These are phyloP conservation scores for Saccharomyces mikatae DNA, from an alignment of 805 yeast species.

Conservation along the genomic window DNA sequence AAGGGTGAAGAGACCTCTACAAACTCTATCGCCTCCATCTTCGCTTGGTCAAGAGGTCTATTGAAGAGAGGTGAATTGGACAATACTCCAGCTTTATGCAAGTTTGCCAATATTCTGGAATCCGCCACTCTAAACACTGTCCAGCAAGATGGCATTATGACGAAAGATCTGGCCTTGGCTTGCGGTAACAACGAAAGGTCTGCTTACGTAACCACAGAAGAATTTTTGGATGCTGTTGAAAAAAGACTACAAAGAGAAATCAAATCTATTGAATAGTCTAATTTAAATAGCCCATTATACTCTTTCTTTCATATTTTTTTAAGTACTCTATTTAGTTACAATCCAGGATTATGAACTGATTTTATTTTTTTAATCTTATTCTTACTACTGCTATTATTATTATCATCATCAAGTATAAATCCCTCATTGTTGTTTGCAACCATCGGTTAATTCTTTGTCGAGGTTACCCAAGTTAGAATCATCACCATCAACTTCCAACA, in stretches of 20 bases:
- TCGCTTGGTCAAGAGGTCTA: slow-evolving; percentile 82
- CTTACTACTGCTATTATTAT: background rate
- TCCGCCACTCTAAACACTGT: slow-evolving; percentile 65
- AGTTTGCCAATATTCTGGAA: slow-evolving; percentile 60
- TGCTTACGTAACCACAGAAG: slow-evolving; percentile 64
- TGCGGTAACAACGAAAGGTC: slow-evolving; percentile 53
- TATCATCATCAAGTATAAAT: background rate
- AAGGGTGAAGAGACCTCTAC: slow-evolving; percentile 78
- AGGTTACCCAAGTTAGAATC: slow-evolving; percentile 17
- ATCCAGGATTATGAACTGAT: background rate
- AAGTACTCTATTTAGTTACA: background rate
- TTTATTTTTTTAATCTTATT: background rate
- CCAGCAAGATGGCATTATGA: slow-evolving; percentile 67
- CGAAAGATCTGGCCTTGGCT: slow-evolving; percentile 73
- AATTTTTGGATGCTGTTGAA: slow-evolving; percentile 72
- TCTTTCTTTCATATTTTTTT: background rate
- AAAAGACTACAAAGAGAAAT: slow-evolving; percentile 36
- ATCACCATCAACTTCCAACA: slow-evolving; percentile 21
- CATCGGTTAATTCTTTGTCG: slow-evolving; percentile 25
- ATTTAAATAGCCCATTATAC: background rate
- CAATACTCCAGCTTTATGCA: slow-evolving; percentile 58
- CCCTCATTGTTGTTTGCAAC: slow-evolving; percentile 25
- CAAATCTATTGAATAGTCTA: background rate
- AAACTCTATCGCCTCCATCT: slow-evolving; percentile 76
- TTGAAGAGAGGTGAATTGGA: slow-evolving; percentile 76